Conservation (phyloP, 495 filamentous ascomycete species). For the Penicillium malachiteum region DNA sequence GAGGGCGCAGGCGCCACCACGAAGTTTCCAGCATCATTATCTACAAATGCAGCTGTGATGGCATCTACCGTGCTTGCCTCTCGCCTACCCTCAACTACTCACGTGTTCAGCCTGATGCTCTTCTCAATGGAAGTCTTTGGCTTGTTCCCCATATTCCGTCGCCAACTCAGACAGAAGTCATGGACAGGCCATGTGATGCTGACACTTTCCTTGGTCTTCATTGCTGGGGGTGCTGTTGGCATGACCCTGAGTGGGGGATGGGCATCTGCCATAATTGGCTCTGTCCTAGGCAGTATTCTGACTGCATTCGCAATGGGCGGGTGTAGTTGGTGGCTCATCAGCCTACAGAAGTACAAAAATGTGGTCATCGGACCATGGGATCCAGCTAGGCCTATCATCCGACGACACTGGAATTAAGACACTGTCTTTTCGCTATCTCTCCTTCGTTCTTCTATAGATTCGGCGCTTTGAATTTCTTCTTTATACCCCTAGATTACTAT, state of each 20-base stretch:
- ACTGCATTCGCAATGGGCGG: conserved; percentile 82
- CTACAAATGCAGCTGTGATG: conserved; percentile 94
- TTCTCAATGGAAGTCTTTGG: conserved; percentile 98
- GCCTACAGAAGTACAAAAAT: conserved; percentile 97
- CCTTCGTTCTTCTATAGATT: conserved; percentile 5
- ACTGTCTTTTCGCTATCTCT: background rate
- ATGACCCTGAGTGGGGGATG: conserved; percentile 71
- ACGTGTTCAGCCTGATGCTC: conserved; percentile 92
- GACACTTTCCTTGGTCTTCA: conserved; percentile 75
- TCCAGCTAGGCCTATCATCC: conserved; percentile 81
- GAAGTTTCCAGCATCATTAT: conserved; percentile 79
- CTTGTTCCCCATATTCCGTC: conserved; percentile 90
- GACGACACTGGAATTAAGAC: conserved; percentile 58
- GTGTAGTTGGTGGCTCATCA: conserved; percentile 97
- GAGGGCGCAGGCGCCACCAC: conserved; percentile 46
- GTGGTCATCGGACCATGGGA: conserved; percentile 98
- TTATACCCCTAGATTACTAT: conserved; percentile 30
- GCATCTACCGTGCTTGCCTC: conserved; percentile 89
- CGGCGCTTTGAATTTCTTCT: conserved; percentile 16
- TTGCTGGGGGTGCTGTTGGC: conserved; percentile 75
- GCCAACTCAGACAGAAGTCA: conserved; percentile 76
- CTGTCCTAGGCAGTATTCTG: conserved; percentile 67
- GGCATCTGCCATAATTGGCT: conserved; percentile 68
- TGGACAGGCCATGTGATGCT: conserved; percentile 80
- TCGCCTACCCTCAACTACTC: conserved; percentile 79